These are phyloP conservation scores for Aphanomyces stellatus DNA, from an alignment of 352 stramenopile genomes.

Conservation along the genomic window DNA sequence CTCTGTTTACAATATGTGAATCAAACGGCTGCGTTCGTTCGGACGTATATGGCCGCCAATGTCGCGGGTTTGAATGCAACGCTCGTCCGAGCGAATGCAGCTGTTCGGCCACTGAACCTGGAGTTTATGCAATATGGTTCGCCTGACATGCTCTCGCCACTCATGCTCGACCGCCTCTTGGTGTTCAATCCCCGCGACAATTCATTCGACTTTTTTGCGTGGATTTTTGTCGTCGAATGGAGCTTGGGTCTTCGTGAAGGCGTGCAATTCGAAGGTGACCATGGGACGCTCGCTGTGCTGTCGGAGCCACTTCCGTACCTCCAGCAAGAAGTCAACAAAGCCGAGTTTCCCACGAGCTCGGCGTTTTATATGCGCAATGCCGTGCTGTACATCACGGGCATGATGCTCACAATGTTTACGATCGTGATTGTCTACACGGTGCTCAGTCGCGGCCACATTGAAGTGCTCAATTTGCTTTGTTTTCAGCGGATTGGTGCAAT, in stretches of 20 bases:
- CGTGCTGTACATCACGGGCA: not conserved
- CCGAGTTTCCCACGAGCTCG: too few species aligned
- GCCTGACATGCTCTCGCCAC: not conserved
- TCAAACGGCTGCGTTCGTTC: too few species aligned
- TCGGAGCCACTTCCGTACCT: not conserved
- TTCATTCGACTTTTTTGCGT: not conserved
- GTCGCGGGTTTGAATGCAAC: too few species aligned
- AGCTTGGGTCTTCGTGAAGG: not conserved
- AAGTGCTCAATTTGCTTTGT: not conserved
- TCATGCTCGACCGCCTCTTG: not conserved
- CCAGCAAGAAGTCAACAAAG: not conserved
- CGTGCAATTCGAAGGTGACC: not conserved
- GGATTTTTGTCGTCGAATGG: constrained; percentile 4
- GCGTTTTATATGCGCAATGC: too few species aligned
- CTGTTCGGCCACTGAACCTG: not conserved
- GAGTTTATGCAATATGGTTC: not conserved
- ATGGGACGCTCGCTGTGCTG: not conserved
- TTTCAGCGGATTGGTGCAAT: not conserved
- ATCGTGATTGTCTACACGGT: not conserved
- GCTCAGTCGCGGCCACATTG: not conserved
- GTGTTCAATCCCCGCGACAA: not conserved
- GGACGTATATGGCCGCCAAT: too few species aligned
- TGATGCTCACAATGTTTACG: not conserved
- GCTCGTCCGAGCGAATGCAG: too few species aligned
- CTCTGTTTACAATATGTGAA: too few species aligned